Evolutionary conservation across 1,139 yeast species (phyloP).

Genomic region (Meyerozyma carpophila): DNA sequence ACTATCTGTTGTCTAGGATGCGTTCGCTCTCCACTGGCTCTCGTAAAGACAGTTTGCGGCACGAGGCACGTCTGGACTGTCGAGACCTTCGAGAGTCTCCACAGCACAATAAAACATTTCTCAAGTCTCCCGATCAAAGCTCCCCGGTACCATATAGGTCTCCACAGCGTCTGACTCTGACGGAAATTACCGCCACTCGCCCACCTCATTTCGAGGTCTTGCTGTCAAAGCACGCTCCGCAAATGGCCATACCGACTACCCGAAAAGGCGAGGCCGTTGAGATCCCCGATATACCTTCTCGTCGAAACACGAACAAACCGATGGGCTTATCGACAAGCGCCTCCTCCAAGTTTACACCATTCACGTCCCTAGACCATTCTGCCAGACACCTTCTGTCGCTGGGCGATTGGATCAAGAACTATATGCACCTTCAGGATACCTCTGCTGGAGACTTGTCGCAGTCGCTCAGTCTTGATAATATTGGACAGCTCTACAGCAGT

Average conservation of each 20-base stretch:
- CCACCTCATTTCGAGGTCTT: not conserved
- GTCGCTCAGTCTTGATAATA: slow-evolving; percentile 18
- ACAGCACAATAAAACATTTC: not conserved
- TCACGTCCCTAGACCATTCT: not conserved
- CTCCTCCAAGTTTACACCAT: not conserved
- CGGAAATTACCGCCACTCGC: not conserved
- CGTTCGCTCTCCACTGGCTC: slow-evolving; percentile 29
- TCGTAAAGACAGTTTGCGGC: slow-evolving; percentile 15
- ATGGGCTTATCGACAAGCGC: not conserved
- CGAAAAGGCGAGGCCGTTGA: slow-evolving; percentile 75
- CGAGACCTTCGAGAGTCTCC: not conserved
- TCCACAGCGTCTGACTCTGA: not conserved
- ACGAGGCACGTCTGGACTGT: not conserved
- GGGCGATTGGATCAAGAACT: slow-evolving; percentile 20
- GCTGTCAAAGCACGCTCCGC: slow-evolving; percentile 57
- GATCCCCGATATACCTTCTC: slow-evolving; percentile 34
- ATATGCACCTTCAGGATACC: slow-evolving; percentile 16
- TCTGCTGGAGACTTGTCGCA: slow-evolving; percentile 11
- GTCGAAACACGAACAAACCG: not conserved
- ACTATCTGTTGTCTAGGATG: slow-evolving; percentile 25
- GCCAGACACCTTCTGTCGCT: not conserved
- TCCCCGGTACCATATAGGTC: not conserved
- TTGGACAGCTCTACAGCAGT: slow-evolving; percentile 14
- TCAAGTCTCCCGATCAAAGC: not conserved
- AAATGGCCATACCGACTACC: slow-evolving; percentile 80